A percentile compares a stretch with the other conserved stretches of the same genome.
Evolutionary conservation across 2,329 filamentous ascomycete species (phyloP).

Genomic region (Aspergillus thermomutatus): DNA sequence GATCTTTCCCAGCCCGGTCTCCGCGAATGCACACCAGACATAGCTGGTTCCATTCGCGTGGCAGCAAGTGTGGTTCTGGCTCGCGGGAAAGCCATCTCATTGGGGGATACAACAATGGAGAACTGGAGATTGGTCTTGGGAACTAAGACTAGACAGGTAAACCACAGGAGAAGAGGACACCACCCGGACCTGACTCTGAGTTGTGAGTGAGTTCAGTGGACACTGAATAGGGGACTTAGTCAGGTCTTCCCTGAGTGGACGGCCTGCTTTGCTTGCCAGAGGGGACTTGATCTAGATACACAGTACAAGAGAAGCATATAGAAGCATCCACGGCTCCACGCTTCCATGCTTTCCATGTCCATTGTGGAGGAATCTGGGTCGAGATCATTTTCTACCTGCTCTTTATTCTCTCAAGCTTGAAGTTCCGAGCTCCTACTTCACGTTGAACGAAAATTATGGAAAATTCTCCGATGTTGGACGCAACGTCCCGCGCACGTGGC

Average conservation of each 20-base stretch:
- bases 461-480: neutral
- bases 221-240: neutral
- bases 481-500: neutral
- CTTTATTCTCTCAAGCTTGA: neutral
- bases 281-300: neutral
- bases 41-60: neutral
- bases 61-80: neutral
- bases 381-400: neutral
- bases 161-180: slow-evolving; percentile 7
- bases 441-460: neutral
- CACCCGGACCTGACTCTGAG: neutral
- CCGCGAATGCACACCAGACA: neutral
- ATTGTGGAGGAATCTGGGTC: neutral
- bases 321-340: neutral
- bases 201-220: neutral
- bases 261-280: too few relatives aligned
- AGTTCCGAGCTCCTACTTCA: neutral
- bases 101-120: slow-evolving; percentile 1
- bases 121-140: slow-evolving; percentile 1
- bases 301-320: neutral
- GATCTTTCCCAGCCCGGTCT: neutral
- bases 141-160: slow-evolving; percentile 23
- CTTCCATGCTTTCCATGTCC: neutral
- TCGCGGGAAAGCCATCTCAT: slow-evolving; percentile 1
- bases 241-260: neutral